phyloP scores from a whole-genome alignment of 2,329 filamentous ascomycete species.

The Calonectria naviculata region DNA sequence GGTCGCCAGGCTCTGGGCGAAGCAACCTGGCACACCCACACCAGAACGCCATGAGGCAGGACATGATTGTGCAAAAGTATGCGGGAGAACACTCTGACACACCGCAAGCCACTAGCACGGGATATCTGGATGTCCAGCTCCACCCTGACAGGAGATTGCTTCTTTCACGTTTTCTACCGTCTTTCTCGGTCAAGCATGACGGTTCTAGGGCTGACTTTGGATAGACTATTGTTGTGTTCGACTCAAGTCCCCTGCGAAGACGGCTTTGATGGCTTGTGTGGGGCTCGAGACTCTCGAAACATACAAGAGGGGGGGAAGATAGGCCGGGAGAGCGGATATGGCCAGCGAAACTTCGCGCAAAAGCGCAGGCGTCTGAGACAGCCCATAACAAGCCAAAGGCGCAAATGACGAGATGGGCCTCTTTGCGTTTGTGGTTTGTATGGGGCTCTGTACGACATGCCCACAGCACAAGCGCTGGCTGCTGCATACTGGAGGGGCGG shows the following conservation, averaged over 20 bases:
- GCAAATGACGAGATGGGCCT: not conserved
- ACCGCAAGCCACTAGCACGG: not conserved
- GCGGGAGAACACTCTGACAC: not conserved
- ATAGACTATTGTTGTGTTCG: not conserved
- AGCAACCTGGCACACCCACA: not conserved
- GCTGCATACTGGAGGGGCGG: not conserved
- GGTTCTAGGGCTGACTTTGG: not conserved
- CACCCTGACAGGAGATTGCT: not conserved
- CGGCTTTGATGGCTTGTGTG: not conserved
- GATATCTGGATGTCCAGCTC: not conserved
- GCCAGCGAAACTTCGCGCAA: not conserved
- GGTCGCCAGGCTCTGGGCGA: constrained; percentile 2
- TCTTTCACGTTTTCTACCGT: not conserved
- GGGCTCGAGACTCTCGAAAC: not conserved
- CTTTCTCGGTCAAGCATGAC: not conserved
- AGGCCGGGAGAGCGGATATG: not conserved
- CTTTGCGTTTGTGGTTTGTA: not conserved
- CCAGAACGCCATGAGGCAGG: not conserved
- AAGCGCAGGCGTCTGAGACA: not conserved
- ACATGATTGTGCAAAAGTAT: not conserved
- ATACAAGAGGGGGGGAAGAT: not conserved
- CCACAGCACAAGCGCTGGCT: not conserved
- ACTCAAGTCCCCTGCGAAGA: not conserved
- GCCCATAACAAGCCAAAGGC: not conserved
- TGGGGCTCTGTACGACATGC: constrained; percentile 1